A percentile compares a stretch with the other conserved stretches of the same genome.
phyloP scores from a whole-genome alignment of 495 filamentous ascomycete genomes.

The Tuber calosporum region DNA sequence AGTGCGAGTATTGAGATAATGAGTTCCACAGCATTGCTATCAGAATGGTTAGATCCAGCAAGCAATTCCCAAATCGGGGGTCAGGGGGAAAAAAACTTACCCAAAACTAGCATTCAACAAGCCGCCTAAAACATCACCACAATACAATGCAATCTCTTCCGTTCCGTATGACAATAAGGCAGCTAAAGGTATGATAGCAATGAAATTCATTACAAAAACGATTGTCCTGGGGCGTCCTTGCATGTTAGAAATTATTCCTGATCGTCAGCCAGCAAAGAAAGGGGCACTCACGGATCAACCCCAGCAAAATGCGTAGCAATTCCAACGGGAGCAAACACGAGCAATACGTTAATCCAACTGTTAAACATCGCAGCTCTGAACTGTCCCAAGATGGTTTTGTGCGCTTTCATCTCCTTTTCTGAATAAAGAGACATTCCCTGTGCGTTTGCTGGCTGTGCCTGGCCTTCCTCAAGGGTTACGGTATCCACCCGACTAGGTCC shows the following conservation, averaged over 20 bases:
- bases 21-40: slow-evolving; percentile 79
- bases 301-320: slow-evolving; percentile 61
- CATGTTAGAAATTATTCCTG: slow-evolving; percentile 9
- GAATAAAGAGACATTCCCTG: slow-evolving; percentile 39
- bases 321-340: slow-evolving; percentile 72
- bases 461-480: slow-evolving; percentile 44
- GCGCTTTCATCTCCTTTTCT: slow-evolving; percentile 46
- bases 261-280: background rate
- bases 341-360: slow-evolving; percentile 76
- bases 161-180: slow-evolving; percentile 84
- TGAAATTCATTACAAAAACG: slow-evolving; percentile 81
- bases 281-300: slow-evolving; percentile 12
- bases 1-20: slow-evolving; percentile 85
- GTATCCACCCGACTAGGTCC: slow-evolving; percentile 28
- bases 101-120: slow-evolving; percentile 83
- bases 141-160: slow-evolving; percentile 74
- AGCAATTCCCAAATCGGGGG: background rate
- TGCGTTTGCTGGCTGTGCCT: background rate
- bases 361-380: slow-evolving; percentile 62
- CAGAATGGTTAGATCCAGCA: slow-evolving; percentile 13
- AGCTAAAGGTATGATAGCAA: slow-evolving; percentile 84
- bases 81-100: slow-evolving; percentile 46
- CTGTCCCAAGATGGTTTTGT: slow-evolving; percentile 64
- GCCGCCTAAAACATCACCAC: slow-evolving; percentile 80
- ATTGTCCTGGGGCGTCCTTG: slow-evolving; percentile 47